phyloP scores from a whole-genome alignment of 441 rosid genomes.

The Omphalea diandra region DNA sequence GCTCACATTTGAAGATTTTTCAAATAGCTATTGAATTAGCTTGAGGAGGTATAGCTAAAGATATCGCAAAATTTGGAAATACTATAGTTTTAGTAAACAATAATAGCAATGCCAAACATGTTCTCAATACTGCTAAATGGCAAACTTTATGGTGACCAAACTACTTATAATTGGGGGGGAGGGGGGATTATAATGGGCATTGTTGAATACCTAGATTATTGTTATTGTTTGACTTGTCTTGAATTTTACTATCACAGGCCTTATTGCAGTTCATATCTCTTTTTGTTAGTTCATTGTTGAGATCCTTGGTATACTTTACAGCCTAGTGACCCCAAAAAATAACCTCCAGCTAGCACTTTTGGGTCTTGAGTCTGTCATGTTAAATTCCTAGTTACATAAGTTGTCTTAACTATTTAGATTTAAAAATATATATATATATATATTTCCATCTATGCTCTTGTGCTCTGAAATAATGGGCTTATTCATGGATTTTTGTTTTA shows the following conservation, averaged over 20 bases:
- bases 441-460: background rate
- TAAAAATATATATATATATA: background rate
- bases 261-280: background rate
- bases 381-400: background rate
- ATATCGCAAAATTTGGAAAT: too few relatives aligned
- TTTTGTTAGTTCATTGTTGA: background rate
- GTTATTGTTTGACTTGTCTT: background rate
- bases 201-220: background rate
- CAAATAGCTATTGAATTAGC: too few relatives aligned
- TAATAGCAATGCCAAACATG: too few relatives aligned
- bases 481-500: background rate
- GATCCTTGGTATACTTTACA: background rate
- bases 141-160: background rate
- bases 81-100: too few relatives aligned
- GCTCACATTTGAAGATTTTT: too few relatives aligned
- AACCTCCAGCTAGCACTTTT: background rate
- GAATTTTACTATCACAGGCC: background rate
- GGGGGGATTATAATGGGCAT: background rate
- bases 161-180: background rate
- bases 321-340: background rate
- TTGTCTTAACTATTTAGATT: too few relatives aligned
- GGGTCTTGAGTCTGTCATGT: background rate
- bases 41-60: too few relatives aligned
- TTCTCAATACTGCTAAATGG: background rate
- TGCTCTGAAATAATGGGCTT: conserved; percentile 4